A percentile compares a stretch with the other conserved stretches of the same genome.
phyloP scores from a whole-genome alignment of 2,329 filamentous ascomycete genomes.

The Aureobasidium sp. region DNA sequence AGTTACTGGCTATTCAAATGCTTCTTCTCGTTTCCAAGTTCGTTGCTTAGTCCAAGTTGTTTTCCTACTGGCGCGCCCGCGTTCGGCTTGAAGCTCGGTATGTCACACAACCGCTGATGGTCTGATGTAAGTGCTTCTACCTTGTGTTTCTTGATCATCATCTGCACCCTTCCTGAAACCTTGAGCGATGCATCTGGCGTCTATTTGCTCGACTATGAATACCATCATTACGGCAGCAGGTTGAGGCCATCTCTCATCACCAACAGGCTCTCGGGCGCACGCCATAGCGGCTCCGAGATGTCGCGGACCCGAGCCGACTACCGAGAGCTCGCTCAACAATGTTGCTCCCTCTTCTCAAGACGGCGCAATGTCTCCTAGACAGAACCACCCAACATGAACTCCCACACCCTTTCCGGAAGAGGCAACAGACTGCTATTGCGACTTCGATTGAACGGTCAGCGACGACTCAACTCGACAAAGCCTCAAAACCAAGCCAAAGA shows the following conservation, averaged over 20 bases:
- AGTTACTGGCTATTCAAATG: background rate
- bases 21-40: too few species aligned
- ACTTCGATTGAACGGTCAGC: slow-evolving; percentile 27
- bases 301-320: background rate
- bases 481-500: slow-evolving; percentile 3
- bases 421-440: slow-evolving; percentile 20
- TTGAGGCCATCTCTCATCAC: background rate
- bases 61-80: background rate
- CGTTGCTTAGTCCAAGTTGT: too few species aligned
- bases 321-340: slow-evolving; percentile 10
- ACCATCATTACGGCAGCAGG: background rate
- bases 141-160: background rate
- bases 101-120: background rate
- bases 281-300: background rate
- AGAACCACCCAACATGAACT: slow-evolving; percentile 20
- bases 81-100: background rate
- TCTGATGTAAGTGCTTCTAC: background rate
- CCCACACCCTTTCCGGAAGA: slow-evolving; percentile 22
- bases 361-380: background rate
- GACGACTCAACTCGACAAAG: slow-evolving; percentile 22
- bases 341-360: background rate
- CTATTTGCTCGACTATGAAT: background rate
- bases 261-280: background rate
- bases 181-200: background rate
- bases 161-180: too few species aligned